Evolutionary conservation across 331 rosid species (phyloP).

Genomic region (Erythrophleum ivorense): DNA sequence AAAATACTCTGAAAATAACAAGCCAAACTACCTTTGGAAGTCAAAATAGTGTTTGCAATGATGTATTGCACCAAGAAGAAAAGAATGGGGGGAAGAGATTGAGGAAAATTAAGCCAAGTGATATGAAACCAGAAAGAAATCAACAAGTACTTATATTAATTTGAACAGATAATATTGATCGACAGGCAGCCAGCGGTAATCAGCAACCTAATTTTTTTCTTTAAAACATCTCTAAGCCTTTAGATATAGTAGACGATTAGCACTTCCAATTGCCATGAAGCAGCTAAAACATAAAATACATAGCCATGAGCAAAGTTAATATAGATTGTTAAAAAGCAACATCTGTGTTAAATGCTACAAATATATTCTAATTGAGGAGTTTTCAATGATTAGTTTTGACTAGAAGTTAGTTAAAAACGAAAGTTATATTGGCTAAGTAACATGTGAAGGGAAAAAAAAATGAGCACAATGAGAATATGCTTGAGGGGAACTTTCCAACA

Average conservation of each 20-base stretch:
- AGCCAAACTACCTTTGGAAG: background rate
- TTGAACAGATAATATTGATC: slow-evolving; percentile 13
- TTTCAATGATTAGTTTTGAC: slow-evolving; percentile 14
- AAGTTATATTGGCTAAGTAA: background rate
- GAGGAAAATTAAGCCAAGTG: background rate
- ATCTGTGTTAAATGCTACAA: slow-evolving; percentile 16
- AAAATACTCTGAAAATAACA: slow-evolving; percentile 5
- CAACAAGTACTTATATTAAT: slow-evolving; percentile 16
- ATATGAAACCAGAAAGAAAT: slow-evolving; percentile 10
- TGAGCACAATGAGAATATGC: background rate
- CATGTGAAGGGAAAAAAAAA: background rate
- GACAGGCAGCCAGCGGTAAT: slow-evolving; percentile 2
- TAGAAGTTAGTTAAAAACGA: background rate
- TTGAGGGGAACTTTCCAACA: slow-evolving; percentile 3
- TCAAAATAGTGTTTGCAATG: slow-evolving; percentile 21
- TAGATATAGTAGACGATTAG: background rate
- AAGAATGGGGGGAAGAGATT: background rate
- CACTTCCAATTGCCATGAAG: background rate
- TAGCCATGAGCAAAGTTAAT: background rate
- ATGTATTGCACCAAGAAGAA: slow-evolving; percentile 9
- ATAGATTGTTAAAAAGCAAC: slow-evolving; percentile 8
- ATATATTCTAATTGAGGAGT: background rate
- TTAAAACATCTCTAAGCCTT: background rate
- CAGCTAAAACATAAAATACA: background rate
- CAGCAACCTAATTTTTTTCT: background rate